A percentile compares a stretch with the other conserved stretches of the same genome.
Evolutionary conservation across 805 yeast genomes (phyloP).

Genomic region (Kodamaea laetipori): DNA sequence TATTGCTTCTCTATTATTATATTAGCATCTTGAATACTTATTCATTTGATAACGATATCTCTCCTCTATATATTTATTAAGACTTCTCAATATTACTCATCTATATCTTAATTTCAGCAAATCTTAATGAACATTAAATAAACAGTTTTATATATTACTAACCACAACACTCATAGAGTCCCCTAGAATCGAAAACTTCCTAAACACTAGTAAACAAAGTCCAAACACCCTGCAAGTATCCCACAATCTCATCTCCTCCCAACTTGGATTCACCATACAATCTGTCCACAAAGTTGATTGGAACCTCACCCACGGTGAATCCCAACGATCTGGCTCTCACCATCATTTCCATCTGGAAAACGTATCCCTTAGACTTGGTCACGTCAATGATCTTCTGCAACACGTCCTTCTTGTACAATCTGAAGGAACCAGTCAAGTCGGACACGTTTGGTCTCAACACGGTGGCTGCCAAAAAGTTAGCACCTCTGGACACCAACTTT

Average conservation of each 20-base stretch:
- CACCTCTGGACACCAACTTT: slow-evolving; percentile 76
- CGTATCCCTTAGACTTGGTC: slow-evolving; percentile 76
- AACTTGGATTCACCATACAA: slow-evolving; percentile 76
- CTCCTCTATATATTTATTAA: no score
- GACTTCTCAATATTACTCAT: no score
- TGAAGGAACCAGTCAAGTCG: slow-evolving; percentile 76
- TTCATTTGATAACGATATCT: no score
- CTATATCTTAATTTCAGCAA: no score
- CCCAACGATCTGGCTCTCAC: slow-evolving; percentile 77
- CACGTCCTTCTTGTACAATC: slow-evolving; percentile 71
- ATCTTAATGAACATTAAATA: no score
- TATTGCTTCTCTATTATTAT: no score
- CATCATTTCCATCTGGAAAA: slow-evolving; percentile 88
- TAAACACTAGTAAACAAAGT: slow-evolving; percentile 62
- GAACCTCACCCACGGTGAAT: slow-evolving; percentile 76
- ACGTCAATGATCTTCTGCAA: slow-evolving; percentile 65
- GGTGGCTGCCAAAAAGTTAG: slow-evolving; percentile 73
- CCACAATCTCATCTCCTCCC: slow-evolving; percentile 80
- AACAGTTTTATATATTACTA: no score
- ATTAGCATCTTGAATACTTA: no score
- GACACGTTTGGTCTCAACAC: slow-evolving; percentile 71
- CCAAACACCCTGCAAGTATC: slow-evolving; percentile 78
- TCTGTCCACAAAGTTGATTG: slow-evolving; percentile 77
- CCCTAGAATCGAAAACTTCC: no score
- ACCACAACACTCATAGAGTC: no score